Conservation (phyloP, 805 yeast genomes). For the Grigorovia yakushimaensis region DNA sequence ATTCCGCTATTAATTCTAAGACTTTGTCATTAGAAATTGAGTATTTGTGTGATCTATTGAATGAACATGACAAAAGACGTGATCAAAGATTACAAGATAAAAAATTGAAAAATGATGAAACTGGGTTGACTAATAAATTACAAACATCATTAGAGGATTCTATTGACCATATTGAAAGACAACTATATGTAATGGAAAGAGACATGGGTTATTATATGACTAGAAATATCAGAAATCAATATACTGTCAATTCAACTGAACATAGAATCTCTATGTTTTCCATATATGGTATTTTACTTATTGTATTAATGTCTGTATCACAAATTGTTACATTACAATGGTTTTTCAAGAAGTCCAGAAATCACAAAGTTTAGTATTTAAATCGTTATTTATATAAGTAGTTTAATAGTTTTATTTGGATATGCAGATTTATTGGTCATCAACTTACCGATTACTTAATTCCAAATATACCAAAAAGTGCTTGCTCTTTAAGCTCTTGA, state of each 20-base stretch:
- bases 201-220: conserved; percentile 76
- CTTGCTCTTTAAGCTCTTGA: no score
- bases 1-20: conserved; percentile 75
- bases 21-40: conserved; percentile 73
- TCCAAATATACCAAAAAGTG: no score
- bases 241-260: conserved; percentile 57
- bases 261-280: conserved; percentile 55
- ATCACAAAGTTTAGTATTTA: conserved; percentile 41
- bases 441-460: no score
- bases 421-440: no score
- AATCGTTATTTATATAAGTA: background rate
- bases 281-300: conserved; percentile 51
- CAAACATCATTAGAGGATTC: conserved; percentile 28
- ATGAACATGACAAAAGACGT: conserved; percentile 35
- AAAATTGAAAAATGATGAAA: conserved; percentile 10
- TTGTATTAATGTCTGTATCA: conserved; percentile 59
- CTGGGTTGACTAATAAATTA: conserved; percentile 11
- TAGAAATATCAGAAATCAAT: conserved; percentile 86
- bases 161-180: conserved; percentile 48
- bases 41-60: conserved; percentile 9
- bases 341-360: conserved; percentile 63
- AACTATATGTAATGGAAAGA: conserved; percentile 46
- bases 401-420: no score
- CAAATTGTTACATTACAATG: conserved; percentile 62
- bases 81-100: conserved; percentile 17